Conservation (phyloP, 345 rosid species). For the Euphorbia tirucalli region DNA sequence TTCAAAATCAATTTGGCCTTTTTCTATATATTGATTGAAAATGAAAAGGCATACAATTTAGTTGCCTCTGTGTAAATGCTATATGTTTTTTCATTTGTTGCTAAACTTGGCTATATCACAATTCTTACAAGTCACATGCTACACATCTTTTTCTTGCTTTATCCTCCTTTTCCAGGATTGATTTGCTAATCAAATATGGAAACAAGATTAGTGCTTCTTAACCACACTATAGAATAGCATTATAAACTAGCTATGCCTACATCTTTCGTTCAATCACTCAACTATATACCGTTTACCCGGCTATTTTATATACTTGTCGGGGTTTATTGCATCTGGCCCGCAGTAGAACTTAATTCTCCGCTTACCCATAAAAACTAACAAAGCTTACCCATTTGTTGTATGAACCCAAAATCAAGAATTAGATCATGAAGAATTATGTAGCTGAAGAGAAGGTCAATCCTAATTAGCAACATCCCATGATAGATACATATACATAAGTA, state of each 20-base stretch:
- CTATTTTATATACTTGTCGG: too few relatives aligned
- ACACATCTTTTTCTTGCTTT: slow-evolving; percentile 27
- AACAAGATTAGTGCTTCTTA: slow-evolving; percentile 26
- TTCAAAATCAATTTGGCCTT: slow-evolving; percentile 17
- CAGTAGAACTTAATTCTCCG: background rate
- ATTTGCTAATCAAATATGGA: slow-evolving; percentile 27
- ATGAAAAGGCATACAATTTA: slow-evolving; percentile 6
- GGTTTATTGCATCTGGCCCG: too few relatives aligned
- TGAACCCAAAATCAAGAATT: slow-evolving; percentile 20
- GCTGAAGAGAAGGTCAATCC: slow-evolving; percentile 11
- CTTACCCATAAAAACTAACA: too few relatives aligned
- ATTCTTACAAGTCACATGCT: slow-evolving; percentile 33
- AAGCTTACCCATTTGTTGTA: background rate
- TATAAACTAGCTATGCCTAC: background rate
- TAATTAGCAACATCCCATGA: background rate
- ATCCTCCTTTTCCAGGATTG: slow-evolving; percentile 19
- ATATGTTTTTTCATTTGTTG: slow-evolving; percentile 8
- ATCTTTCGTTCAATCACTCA: slow-evolving; percentile 5
- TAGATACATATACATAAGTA: background rate
- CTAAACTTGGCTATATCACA: slow-evolving; percentile 14
- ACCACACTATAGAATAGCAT: slow-evolving; percentile 14
- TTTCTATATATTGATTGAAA: slow-evolving; percentile 14
- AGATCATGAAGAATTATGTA: slow-evolving; percentile 26
- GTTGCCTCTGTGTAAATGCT: slow-evolving; percentile 18
- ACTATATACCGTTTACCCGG: too few relatives aligned